Evolutionary conservation across 345 rosid genomes (phyloP).

Genomic region (Diplotaxis tenuifolia): DNA sequence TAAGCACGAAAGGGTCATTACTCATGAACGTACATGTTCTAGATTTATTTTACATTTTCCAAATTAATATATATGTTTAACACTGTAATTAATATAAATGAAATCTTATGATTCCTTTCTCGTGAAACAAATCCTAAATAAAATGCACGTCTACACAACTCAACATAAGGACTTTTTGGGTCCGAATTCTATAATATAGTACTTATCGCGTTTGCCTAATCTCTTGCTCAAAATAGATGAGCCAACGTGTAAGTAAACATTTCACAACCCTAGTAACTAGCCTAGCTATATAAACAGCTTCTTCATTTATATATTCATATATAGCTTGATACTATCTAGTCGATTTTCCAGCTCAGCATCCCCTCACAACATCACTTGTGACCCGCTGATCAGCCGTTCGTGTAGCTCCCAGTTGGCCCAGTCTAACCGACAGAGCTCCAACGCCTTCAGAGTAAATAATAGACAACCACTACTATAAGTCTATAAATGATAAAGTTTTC

Average conservation of each 20-base stretch:
- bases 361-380: neutral
- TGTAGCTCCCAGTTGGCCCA: neutral
- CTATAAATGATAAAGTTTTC: neutral
- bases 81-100: neutral
- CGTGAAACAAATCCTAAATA: neutral
- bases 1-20: constrained; percentile 6
- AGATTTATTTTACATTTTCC: neutral
- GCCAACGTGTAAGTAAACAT: neutral
- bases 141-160: neutral
- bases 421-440: neutral
- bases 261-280: neutral
- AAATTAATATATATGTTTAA: neutral
- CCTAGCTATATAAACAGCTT: neutral
- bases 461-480: neutral
- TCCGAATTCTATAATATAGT: neutral
- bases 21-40: constrained; percentile 14
- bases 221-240: neutral
- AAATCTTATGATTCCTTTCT: neutral
- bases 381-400: neutral
- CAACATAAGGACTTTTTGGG: neutral
- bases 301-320: no score
- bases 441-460: neutral
- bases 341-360: neutral
- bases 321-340: neutral
- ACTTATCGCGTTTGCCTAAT: neutral